Base-by-base conservation (phyloP, 257 asterid species). In the Catharanthus roseus region DNA sequence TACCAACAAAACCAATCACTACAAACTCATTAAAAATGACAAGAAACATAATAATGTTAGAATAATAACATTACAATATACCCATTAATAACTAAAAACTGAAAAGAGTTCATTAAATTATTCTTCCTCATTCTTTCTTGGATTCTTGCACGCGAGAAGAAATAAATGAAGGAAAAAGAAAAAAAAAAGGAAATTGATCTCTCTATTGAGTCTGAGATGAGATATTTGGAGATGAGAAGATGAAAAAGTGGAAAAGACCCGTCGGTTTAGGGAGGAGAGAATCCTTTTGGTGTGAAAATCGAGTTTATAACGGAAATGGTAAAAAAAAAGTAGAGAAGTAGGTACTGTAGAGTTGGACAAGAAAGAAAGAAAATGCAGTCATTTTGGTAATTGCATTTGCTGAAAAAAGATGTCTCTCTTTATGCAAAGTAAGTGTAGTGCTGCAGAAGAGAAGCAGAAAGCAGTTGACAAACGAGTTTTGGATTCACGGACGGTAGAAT, bases 401-500 rank as follows among this genome's bases (percentile, higher is more conserved):
- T 51, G 15, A 53, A 51, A 69, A 50, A 26, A 6, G 62, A 4
- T 10, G 1, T 42, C 26, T 18, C 33, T 67, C 42, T 38, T 38
- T 38, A 38, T 38, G 42, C 61, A 34, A 31, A 21, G 6, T 33
- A 8, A n/a, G n/a, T n/a, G n/a, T n/a, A n/a, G 50, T 9, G 2
- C 23, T 49, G 62, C 33, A 23, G 61, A 18, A 24, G 16, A 55
- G n/a, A 38, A 31, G 1, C 33, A 23, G 16, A 23, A 39, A 19
- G 65, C 47, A 34, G 60, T 69, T 69, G 73, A 69, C 73, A 53
- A 38, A 53, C 13, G 31, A 33, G 39, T 39, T n/a, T 69, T 15
- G 31, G 13, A 38, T 69, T 69, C 65, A 69, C 73, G 53, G 73
- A 53, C 73, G 50, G 36, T 51, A 24, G 73, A 62, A 68, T 65